Base-by-base conservation (phyloP, 208 protist genomes). In the Wallacemonas collosoma region DNA sequence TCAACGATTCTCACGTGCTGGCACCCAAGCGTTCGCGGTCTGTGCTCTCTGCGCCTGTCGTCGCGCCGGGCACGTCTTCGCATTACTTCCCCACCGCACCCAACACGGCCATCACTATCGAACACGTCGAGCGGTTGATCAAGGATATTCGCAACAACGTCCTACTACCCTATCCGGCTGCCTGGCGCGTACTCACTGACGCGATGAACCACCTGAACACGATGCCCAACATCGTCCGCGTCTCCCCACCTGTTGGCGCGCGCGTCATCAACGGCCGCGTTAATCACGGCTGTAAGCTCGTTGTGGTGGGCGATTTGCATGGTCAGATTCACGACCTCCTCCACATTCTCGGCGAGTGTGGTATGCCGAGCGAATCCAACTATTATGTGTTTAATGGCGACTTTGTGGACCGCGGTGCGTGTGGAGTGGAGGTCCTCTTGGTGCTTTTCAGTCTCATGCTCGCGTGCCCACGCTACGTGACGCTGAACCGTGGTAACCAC, bases 331-430 rank as follows among this genome's bases (percentile, higher is more conserved):
- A 85, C 40, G 92, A 95, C 56, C 78, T 97, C 17, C 81, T 97
- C 43, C 87, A 93, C 77, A 95, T 97, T 54, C 74, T 97, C 2
- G 79, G 82, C 51, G 89, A 95, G 66, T 76, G 77, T 58, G 91
- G 91, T 3, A 85, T 95, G 81, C 93, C 93, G 26, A 86, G 83
- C 67, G 87, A 93, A 58, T 87, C 77, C 48, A 94, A 80, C 54
- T 87, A 93, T 69, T 96, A 95, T 73, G 77, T 97, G 66, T 97
- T 97, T 76, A 97, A 95, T 78, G 97, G 98, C 26, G 98, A 99
- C 81, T 99, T 99, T 86, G 98, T 99, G 11, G 98, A 99, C 78
- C 90, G 98, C 50, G 98, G 98, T 39, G 88, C 89, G 44, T 98
- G 97, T 79, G 95, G 93, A 15, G 95, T 99, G 43, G 98, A 99